Base-by-base conservation (phyloP, 148 eudicot genomes). In the Pharnaceum exiguum region DNA sequence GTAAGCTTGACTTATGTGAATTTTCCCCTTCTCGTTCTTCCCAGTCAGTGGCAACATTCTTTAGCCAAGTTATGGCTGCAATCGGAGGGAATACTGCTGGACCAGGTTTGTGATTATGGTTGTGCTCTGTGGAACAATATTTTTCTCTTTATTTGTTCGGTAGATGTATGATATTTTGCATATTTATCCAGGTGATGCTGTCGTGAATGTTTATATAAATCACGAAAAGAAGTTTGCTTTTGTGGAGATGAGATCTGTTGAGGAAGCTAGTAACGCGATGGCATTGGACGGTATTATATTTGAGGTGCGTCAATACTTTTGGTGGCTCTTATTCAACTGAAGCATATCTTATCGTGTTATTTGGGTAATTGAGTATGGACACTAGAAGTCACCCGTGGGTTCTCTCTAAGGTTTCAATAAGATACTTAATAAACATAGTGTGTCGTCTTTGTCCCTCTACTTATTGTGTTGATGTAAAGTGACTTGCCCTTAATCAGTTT, bases 61-160 rank as follows among this genome's bases (percentile, higher is more conserved):
- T 93, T 66, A 93, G 90, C 70, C 90, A 88, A 60, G 96, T 93
- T 60, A 88, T 88, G 98, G 77, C 96, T 27, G 95, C 89, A 46
- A 88, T 93, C 25, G 94, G 90, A 42, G 96, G 98, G 42, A 91
- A 91, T 58, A 85, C 96, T 59, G 96, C 98, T 62, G 98, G 98
- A 62, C 96, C 98, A 85, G 98, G 98, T 91, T 65, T 64, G 74
- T 60, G 35, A 42, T 55, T 22, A 18, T 36, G 26, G 24, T 37
- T 24, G 19, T 25, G 13, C 10, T 18, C 45, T 21, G 8, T 3
- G 26, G 1, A 16, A 36, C 17, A 25, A 17, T 5, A 22, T 31
- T 10, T 44, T 39, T 46, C 11, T 8, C n/a, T 9, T 17, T 17
- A 1, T 46, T 10, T 15, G 19, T 23, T 50, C 10, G 27, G 26